Evolutionary conservation across 768 basidiomycete genomes (phyloP).

Genomic region (Rhodotorula babjevae): DNA sequence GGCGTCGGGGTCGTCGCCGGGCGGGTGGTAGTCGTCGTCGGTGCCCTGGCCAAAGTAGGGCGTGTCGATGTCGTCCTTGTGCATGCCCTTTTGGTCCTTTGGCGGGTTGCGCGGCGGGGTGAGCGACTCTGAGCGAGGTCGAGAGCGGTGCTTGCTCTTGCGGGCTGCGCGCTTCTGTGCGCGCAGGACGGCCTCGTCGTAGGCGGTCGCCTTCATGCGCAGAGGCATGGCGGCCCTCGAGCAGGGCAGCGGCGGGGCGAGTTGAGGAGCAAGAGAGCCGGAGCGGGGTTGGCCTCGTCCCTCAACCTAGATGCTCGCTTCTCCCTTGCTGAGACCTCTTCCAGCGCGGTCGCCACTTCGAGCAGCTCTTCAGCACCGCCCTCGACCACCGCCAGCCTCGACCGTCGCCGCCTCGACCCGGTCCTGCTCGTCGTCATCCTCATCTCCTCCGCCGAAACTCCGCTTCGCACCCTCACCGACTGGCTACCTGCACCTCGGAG

Average conservation of each 20-base stretch:
- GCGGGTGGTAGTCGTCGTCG: constrained; percentile 8
- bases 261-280: too few relatives aligned
- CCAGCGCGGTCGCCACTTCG: too few relatives aligned
- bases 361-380: background rate
- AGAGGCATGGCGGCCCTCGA: background rate
- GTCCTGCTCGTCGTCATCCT: background rate
- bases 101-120: constrained; percentile 22
- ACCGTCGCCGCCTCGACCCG: background rate
- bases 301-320: background rate
- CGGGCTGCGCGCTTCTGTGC: constrained; percentile 6
- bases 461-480: constrained; percentile 98
- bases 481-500: constrained; percentile 87
- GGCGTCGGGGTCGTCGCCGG: constrained; percentile 14
- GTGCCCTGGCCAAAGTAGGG: too few relatives aligned
- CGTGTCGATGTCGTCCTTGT: too few relatives aligned
- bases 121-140: constrained; percentile 9
- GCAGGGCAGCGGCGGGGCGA: background rate
- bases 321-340: background rate
- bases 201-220: constrained; percentile 24
- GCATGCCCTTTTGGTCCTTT: too few relatives aligned
- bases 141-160: background rate
- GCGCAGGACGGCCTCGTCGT: constrained; percentile 22
- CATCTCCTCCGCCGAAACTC: constrained; percentile 51
- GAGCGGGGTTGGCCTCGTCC: background rate
- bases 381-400: background rate